Base-by-base conservation (phyloP, 2,329 filamentous ascomycete species). In the Monosporascus sp. region DNA sequence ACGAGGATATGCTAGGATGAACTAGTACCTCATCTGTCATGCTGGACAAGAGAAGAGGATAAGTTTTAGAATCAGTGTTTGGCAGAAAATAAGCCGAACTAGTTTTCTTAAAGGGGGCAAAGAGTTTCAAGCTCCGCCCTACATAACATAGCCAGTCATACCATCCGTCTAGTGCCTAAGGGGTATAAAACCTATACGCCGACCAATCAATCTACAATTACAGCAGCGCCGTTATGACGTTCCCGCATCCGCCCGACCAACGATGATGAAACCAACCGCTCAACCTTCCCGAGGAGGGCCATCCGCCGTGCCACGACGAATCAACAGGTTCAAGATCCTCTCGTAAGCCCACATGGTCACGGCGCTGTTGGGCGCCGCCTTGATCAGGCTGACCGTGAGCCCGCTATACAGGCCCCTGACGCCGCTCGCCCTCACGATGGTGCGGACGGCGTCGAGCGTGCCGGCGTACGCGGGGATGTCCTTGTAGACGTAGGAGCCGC, bases 301-400 rank as follows among this genome's bases (percentile, higher is more conserved):
- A 3, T 5, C 31, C 31, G 0, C 14, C 9, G 31, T 71, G 57
- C 51, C 31, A 45, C 35, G 55, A 18, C 62, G 63, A 35, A 78
- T 73, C 55, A 93, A 74, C 22, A 83, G 60, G 49, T 76, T 80
- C 73, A 97, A 74, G 18, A 81, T 81, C 65, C 86, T 77, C 74
- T 96, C 92, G 71, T 96, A 97, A 2, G 90, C 95, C 90, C 91
- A 97, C 78, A 97, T 89, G 0, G 92, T 97, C 35, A 96, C 83
- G 7, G 92, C 90, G 69, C 89, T 94, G 27, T 89, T 85, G n/a
- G 94, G 94, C 22, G 93, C 94, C 35, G 93, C 90, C 76, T 99
- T 99, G 61, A 97, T 69, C 66, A 99, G 73, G 68, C 91, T 93
- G 52, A 97, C 91, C 1, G 86, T 87, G 67, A 99, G 74, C 0